Conservation (phyloP, 306 rosid species). For the Oemleria cerasiformis region DNA sequence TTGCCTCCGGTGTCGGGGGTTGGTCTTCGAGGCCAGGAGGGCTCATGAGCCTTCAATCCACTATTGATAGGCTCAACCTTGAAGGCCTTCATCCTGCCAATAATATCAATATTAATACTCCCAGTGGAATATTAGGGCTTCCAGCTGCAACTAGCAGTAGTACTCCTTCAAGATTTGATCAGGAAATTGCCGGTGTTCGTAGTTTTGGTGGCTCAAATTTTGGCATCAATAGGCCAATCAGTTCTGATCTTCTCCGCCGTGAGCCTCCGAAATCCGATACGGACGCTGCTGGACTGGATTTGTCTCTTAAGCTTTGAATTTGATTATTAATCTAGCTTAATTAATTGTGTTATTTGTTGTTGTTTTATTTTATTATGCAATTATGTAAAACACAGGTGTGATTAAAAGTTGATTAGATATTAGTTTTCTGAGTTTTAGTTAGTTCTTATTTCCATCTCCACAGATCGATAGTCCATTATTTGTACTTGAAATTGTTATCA, state of each 20-base stretch:
- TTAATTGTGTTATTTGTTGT: neutral
- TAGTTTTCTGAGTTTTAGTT: neutral
- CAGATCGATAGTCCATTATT: neutral
- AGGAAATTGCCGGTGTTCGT: neutral
- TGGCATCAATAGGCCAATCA: neutral
- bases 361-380: neutral
- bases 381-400: neutral
- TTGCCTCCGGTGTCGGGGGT: neutral
- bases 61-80: constrained; percentile 22
- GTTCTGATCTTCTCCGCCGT: neutral
- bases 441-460: neutral
- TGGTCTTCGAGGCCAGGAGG: neutral
- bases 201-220: constrained; percentile 16
- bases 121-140: constrained; percentile 10
- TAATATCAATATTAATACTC: neutral
- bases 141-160: neutral
- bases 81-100: constrained; percentile 18
- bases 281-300: constrained; percentile 35
- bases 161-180: constrained; percentile 9
- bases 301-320: constrained; percentile 48
- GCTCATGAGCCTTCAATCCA: constrained; percentile 6
- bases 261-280: constrained; percentile 10
- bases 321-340: neutral
- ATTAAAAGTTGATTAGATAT: neutral
- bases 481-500: neutral